Evolutionary conservation across 163 green algal species (phyloP).

Genomic region (Chlamydomonas reinhardtii): DNA sequence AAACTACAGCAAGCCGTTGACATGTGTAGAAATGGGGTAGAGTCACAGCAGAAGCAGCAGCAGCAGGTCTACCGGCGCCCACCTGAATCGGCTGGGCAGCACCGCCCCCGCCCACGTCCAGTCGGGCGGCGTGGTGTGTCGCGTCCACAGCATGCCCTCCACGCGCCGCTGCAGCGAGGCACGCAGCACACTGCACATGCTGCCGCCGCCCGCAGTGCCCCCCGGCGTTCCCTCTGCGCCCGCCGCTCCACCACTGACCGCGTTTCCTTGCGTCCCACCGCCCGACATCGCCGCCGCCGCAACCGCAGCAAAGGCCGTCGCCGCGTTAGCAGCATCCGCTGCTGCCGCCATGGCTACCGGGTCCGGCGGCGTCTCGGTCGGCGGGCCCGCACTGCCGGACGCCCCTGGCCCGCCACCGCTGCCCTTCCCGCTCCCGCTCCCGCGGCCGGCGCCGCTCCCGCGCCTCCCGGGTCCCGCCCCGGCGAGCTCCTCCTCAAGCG

Average conservation of each 20-base stretch:
- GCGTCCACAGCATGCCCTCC: slow-evolving; percentile 55
- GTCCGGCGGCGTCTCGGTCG: slow-evolving; percentile 18
- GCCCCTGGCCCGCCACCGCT: neutral
- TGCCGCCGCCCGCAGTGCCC: neutral
- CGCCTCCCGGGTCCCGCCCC: neutral
- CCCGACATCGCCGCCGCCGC: neutral
- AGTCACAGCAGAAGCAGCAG: too few relatives aligned
- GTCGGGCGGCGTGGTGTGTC: slow-evolving; percentile 29
- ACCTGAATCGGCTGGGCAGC: slow-evolving; percentile 34
- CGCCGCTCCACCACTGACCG: neutral
- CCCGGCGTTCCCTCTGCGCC: neutral
- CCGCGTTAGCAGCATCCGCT: slow-evolving; percentile 12
- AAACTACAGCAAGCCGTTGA: too few relatives aligned
- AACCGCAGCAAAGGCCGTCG: neutral
- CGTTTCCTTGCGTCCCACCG: neutral
- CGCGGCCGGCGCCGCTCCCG: neutral
- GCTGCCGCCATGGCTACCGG: slow-evolving; percentile 1
- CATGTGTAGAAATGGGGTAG: too few relatives aligned
- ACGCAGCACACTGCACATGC: slow-evolving; percentile 12
- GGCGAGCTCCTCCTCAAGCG: neutral
- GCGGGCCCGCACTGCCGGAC: neutral
- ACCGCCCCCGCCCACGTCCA: slow-evolving; percentile 57
- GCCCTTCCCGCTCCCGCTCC: slow-evolving; percentile 4
- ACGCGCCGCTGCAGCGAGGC: slow-evolving; percentile 40
- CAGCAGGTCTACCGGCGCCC: too few relatives aligned